Conservation (phyloP, 768 basidiomycete genomes). For the Phylloporus rhodoxanthus region DNA sequence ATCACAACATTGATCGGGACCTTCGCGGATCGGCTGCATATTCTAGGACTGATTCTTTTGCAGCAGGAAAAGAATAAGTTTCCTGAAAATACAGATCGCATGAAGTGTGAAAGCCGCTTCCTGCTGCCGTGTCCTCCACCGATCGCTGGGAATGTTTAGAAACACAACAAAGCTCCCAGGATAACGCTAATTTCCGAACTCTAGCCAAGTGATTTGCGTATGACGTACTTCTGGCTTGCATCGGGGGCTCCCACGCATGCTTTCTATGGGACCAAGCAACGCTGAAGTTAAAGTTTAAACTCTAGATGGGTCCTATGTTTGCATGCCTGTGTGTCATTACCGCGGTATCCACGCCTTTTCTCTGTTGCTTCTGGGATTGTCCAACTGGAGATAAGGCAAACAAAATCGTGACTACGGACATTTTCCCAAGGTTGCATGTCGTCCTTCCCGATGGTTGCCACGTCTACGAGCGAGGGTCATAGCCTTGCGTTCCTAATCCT, state of each 20-base stretch:
- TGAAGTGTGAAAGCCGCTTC: background rate
- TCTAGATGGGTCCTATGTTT: constrained; percentile 1
- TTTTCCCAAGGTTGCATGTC: constrained; percentile 8
- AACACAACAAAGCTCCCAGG: constrained; percentile 2
- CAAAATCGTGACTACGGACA: background rate
- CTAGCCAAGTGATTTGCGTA: constrained; percentile 6
- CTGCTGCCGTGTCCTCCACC: background rate
- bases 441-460: background rate
- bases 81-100: background rate
- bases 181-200: background rate
- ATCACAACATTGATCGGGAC: background rate
- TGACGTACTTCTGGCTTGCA: constrained; percentile 3
- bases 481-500: background rate
- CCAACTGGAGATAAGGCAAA: background rate
- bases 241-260: background rate
- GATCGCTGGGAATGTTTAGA: background rate
- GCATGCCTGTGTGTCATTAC: background rate
- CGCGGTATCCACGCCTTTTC: background rate
- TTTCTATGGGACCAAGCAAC: constrained; percentile 2
- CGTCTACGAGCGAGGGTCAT: constrained; percentile 1
- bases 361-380: background rate
- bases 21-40: background rate
- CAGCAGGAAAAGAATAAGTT: background rate
- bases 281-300: background rate
- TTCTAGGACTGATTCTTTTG: background rate